Conservation (phyloP, 2,329 filamentous ascomycete species). For the Aspergillus pseudonomiae region DNA sequence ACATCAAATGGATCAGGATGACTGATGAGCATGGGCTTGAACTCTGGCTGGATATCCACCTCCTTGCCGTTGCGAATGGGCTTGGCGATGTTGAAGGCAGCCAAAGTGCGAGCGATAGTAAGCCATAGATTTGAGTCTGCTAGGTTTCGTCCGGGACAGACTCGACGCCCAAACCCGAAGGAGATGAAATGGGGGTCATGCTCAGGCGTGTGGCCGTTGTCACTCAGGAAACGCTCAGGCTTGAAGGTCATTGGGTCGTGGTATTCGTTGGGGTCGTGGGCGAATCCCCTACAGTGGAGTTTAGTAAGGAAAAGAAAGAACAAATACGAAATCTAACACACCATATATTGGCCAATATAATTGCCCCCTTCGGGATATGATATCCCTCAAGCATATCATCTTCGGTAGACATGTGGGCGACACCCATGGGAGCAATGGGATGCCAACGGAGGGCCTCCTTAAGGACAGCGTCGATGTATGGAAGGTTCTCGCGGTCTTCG, state of each 20-base stretch:
- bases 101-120: slow-evolving; percentile 17
- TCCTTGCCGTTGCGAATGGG: slow-evolving; percentile 17
- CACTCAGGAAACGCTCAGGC: slow-evolving; percentile 46
- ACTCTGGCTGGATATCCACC: slow-evolving; percentile 15
- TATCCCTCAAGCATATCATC: slow-evolving; percentile 30
- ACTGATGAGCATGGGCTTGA: slow-evolving; percentile 16
- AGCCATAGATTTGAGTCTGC: slow-evolving; percentile 27
- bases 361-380: slow-evolving; percentile 38
- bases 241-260: slow-evolving; percentile 43
- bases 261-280: slow-evolving; percentile 41
- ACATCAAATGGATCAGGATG: slow-evolving; percentile 14
- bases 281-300: slow-evolving; percentile 40
- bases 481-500: slow-evolving; percentile 15
- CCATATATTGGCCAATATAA: slow-evolving; percentile 43
- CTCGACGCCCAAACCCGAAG: slow-evolving; percentile 27
- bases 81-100: slow-evolving; percentile 23
- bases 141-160: slow-evolving; percentile 25
- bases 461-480: slow-evolving; percentile 36
- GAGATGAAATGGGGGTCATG: slow-evolving; percentile 38
- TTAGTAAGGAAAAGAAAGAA: background rate
- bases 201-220: slow-evolving; percentile 34
- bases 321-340: slow-evolving; percentile 12
- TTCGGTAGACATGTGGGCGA: slow-evolving; percentile 28
- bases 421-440: slow-evolving; percentile 29
- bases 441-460: slow-evolving; percentile 39